Percentiles rank a stretch among this genome's conserved stretches.
Evolutionary conservation across 257 asterid species (phyloP).

Genomic region (Gentiana dahurica): DNA sequence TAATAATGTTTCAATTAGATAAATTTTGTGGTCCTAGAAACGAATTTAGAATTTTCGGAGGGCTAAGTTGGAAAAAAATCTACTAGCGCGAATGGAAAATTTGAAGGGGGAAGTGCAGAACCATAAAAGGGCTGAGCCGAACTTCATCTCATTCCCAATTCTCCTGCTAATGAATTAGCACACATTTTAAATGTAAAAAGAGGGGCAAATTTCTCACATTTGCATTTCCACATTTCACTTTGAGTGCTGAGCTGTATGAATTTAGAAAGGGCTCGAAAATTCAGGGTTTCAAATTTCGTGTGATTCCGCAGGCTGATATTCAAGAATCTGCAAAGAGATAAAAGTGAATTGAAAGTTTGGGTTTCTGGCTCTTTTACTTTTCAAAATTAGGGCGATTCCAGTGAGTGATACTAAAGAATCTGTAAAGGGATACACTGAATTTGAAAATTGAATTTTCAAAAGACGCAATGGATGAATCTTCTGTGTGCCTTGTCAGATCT

Average conservation of each 20-base stretch:
- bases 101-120: background rate
- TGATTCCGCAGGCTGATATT: too few species aligned
- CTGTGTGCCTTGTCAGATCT: slow-evolving; percentile 47
- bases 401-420: background rate
- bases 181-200: background rate
- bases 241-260: background rate
- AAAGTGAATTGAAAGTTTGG: too few species aligned
- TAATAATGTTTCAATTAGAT: too few species aligned
- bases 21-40: too few species aligned
- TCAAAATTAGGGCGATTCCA: background rate
- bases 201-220: background rate
- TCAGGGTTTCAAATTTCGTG: background rate
- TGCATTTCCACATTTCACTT: background rate
- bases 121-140: background rate
- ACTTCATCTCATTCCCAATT: background rate
- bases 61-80: background rate
- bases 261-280: background rate
- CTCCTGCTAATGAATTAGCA: background rate
- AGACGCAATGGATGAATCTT: slow-evolving; percentile 50
- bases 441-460: slow-evolving; percentile 5
- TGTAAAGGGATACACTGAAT: slow-evolving; percentile 1
- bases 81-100: background rate
- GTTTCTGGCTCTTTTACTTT: background rate
- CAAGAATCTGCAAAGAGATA: too few species aligned
- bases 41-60: background rate